Evolutionary conservation across 148 eudicot genomes (phyloP), one percentile per base, ranked within the genome.

Genomic region (Linanthus parryae): DNA sequence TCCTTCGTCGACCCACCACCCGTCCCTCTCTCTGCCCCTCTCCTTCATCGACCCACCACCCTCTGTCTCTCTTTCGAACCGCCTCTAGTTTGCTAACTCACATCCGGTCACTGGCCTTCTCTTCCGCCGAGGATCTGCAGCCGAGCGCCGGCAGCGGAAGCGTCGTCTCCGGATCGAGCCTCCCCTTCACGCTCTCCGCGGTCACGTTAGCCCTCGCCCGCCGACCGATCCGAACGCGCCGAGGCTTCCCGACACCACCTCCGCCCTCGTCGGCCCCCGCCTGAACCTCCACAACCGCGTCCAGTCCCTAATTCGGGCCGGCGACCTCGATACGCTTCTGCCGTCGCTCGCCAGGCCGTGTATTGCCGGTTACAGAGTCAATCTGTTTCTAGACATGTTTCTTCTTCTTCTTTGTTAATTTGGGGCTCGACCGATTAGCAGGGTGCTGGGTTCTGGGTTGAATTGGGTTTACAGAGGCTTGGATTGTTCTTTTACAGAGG

Each of bases 121-220:
- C 97, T 64, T 84, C 97, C 31, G 94, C 90, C 34, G 97, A 88
- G 48, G 97, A 67, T 94, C 97, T 31, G 97, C 97, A 0, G 90
- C 94, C 0, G 96, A 88, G 58, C 89, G 96, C 59, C 88, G 96
- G 58, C 94, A 89, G 4, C 73, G 96, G n/a, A 88, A 88, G 56
- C 86, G 94, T 33, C 81, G 94, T 13, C 97, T 81, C 60, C 84
- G 97, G 10, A 82, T 88, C 30, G n/a, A n/a, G n/a, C n/a, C n/a
- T n/a, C n/a, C n/a, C n/a, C n/a, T n/a, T n/a, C n/a, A n/a, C n/a
- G n/a, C n/a, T n/a, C n/a, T n/a, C n/a, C n/a, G n/a, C n/a, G 20
- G 78, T 72, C 1, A 66, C 74, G 22, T 73, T 77, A 71, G 77
- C 28, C 77, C 77, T 0, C 73, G 71, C 24, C 71, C 74, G 0